phyloP scores from a whole-genome alignment of 495 filamentous ascomycete genomes.

The Penicillium diatomitis region DNA sequence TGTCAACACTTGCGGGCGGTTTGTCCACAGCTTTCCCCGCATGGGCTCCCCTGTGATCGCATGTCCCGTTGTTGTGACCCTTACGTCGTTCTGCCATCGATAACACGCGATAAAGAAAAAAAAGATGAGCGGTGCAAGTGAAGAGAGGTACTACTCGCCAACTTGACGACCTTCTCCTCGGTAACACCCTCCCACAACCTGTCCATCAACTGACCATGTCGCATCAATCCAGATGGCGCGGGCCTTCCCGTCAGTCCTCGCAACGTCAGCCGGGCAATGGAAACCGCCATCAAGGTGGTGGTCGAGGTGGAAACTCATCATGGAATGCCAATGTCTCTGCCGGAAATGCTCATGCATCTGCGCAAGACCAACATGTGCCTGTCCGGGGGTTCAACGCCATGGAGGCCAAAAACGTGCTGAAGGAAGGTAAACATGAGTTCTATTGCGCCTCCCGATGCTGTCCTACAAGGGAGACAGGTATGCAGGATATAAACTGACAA shows the following conservation, averaged over 20 bases:
- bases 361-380: constrained; percentile 36
- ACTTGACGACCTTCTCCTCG: not conserved
- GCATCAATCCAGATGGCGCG: constrained; percentile 29
- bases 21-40: constrained; percentile 17
- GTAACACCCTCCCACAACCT: not conserved
- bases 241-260: constrained; percentile 32
- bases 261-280: constrained; percentile 31
- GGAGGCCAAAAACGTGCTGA: constrained; percentile 35
- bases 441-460: too few species aligned
- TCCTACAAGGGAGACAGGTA: too few species aligned
- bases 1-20: constrained; percentile 2
- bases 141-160: constrained; percentile 24
- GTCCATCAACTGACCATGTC: constrained; percentile 2
- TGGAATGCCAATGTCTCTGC: constrained; percentile 20
- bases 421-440: constrained; percentile 21
- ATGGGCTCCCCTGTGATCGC: constrained; percentile 1
- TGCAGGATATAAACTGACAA: not conserved
- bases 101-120: too few species aligned
- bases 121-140: constrained; percentile 29
- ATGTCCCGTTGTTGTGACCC: not conserved
- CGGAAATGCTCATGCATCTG: constrained; percentile 8
- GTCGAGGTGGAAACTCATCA: constrained; percentile 22
- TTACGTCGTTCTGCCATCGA: not conserved
- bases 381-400: constrained; percentile 40
- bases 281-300: constrained; percentile 18